A percentile compares a stretch with the other conserved stretches of the same genome.
Conservation (phyloP, 139 green algal species). For the Chlorella sorokiniana region DNA sequence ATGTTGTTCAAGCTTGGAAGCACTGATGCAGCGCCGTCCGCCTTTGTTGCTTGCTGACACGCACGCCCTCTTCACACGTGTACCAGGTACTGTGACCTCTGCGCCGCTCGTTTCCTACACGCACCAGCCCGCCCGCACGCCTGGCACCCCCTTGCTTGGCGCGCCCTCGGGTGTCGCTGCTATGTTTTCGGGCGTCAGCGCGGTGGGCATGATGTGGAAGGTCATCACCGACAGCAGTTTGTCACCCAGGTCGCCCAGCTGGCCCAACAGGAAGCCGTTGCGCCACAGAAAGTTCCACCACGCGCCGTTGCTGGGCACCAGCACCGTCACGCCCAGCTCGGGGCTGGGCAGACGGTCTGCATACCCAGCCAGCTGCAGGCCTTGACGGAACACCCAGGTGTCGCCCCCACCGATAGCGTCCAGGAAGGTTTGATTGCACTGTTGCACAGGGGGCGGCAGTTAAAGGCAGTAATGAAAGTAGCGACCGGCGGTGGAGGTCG, state of each 20-base stretch:
- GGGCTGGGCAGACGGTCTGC: slow-evolving; percentile 39
- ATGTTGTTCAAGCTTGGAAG: too few relatives aligned
- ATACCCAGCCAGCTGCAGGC: slow-evolving; percentile 8
- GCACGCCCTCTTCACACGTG: too few relatives aligned
- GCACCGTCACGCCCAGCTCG: slow-evolving; percentile 31
- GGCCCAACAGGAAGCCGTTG: slow-evolving; percentile 30
- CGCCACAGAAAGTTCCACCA: slow-evolving; percentile 30
- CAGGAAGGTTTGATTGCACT: slow-evolving; percentile 20
- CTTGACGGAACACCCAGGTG: slow-evolving; percentile 7
- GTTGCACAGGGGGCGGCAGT: neutral
- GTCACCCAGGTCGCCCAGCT: slow-evolving; percentile 9
- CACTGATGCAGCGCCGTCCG: too few relatives aligned
- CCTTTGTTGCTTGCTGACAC: too few relatives aligned
- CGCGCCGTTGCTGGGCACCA: slow-evolving; percentile 41
- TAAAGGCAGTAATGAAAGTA: neutral
- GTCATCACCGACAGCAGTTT: slow-evolving; percentile 18
- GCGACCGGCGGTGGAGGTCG: neutral
- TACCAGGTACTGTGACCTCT: too few relatives aligned
- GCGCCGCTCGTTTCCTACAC: too few relatives aligned
- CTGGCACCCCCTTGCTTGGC: neutral
- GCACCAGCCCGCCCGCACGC: too few relatives aligned
- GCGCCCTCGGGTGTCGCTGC: neutral
- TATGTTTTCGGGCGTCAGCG: neutral
- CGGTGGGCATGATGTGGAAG: slow-evolving; percentile 13
- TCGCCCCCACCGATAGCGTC: neutral